These are phyloP conservation scores for Colletotrichum kahawae DNA, from an alignment of 2,329 filamentous ascomycete species.

Conservation along the genomic window DNA sequence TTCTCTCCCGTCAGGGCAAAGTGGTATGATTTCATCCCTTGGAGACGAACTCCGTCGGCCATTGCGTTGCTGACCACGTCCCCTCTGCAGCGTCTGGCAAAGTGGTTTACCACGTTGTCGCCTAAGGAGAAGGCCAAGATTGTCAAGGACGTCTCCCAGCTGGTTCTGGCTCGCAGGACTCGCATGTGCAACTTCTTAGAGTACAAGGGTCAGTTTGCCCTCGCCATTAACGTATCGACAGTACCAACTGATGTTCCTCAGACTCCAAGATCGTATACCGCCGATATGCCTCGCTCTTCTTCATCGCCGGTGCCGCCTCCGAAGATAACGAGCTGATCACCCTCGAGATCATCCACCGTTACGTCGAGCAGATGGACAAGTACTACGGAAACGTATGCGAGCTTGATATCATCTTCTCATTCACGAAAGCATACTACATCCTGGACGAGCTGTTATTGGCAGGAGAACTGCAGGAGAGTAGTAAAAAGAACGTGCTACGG, in stretches of 20 bases:
- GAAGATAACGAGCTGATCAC: constrained; percentile 98
- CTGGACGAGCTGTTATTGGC: constrained; percentile 94
- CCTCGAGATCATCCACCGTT: constrained; percentile 97
- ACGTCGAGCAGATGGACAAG: constrained; percentile 99
- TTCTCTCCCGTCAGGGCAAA: constrained; percentile 98
- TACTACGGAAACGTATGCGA: constrained; percentile 99
- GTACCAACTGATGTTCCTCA: constrained; percentile 38
- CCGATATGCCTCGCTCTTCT: constrained; percentile 97
- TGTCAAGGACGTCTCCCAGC: constrained; percentile 98
- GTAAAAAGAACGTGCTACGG: constrained; percentile 97
- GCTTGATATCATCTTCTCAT: constrained; percentile 99
- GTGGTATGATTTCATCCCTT: constrained; percentile 71
- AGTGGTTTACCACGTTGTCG: constrained; percentile 98
- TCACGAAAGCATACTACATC: constrained; percentile 99
- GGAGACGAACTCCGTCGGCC: neutral
- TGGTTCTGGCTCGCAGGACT: constrained; percentile 92
- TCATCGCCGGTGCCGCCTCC: constrained; percentile 97
- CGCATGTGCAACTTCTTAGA: constrained; percentile 99
- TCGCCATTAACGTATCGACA: neutral
- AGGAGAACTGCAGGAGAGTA: constrained; percentile 97
- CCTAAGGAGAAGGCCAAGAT: constrained; percentile 99
- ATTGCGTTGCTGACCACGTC: neutral
- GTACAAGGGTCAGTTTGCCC: constrained; percentile 78
- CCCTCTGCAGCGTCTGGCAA: constrained; percentile 81
- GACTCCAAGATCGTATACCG: constrained; percentile 99